Percentiles rank a stretch among this genome's conserved stretches.
These are phyloP conservation scores for Penicillium italicum DNA, from an alignment of 2,329 filamentous ascomycete species.

Conservation along the genomic window DNA sequence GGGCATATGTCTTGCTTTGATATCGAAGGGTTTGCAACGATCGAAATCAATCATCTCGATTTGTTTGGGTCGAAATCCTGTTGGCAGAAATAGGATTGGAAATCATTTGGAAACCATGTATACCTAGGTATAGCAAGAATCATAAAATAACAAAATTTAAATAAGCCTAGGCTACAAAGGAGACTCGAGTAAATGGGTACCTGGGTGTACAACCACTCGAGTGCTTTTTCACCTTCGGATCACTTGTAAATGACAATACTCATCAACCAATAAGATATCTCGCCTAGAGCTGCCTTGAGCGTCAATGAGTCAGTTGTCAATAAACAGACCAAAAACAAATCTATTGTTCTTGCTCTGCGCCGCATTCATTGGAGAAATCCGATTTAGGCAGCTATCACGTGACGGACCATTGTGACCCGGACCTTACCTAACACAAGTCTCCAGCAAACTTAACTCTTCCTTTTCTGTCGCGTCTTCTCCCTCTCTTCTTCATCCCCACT, in stretches of 20 bases:
- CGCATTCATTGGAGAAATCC: slow-evolving; percentile 1
- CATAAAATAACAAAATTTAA: no score
- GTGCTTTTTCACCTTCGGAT: neutral
- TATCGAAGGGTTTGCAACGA: neutral
- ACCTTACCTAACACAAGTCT: slow-evolving; percentile 20
- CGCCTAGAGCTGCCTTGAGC: neutral
- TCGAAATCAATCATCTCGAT: neutral
- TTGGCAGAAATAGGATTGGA: neutral
- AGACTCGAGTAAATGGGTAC: neutral
- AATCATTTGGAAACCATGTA: neutral
- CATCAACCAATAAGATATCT: neutral
- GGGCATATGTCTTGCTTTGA: neutral
- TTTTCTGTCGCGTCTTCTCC: slow-evolving; percentile 26
- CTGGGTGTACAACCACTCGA: neutral
- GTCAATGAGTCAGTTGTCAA: neutral
- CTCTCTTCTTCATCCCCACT: slow-evolving; percentile 18
- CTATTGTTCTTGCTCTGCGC: neutral
- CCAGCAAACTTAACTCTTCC: slow-evolving; percentile 19
- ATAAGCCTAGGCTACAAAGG: no score
- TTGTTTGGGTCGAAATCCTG: neutral
- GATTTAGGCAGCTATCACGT: slow-evolving; percentile 22
- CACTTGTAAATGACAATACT: neutral
- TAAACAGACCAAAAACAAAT: neutral
- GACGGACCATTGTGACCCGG: slow-evolving; percentile 18
- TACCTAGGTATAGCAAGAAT: no score